phyloP scores from a whole-genome alignment of 305 asterid species.

The Fraxinus dipetala region DNA sequence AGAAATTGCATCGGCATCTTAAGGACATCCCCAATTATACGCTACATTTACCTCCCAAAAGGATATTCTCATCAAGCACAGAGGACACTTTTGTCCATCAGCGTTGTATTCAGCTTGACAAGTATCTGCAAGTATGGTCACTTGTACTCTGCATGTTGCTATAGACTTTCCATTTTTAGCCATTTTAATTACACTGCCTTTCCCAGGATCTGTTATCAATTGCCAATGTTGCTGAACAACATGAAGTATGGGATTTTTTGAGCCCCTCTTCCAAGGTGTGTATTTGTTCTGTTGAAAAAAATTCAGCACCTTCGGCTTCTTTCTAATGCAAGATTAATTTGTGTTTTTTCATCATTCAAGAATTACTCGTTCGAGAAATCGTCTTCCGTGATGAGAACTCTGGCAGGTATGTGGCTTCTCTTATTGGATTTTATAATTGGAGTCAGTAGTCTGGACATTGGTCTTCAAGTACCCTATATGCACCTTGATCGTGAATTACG shows the following conservation, averaged over 20 bases:
- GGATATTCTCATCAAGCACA: conserved; percentile 97
- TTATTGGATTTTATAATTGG: conserved; percentile 8
- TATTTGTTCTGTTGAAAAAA: conserved; percentile 19
- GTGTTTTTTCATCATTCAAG: conserved; percentile 46
- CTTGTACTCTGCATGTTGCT: conserved; percentile 18
- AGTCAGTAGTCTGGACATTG: background rate
- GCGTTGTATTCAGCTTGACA: conserved; percentile 94
- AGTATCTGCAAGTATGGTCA: conserved; percentile 72
- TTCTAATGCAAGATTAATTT: conserved; percentile 21
- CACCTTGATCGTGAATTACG: background rate
- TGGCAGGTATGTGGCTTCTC: conserved; percentile 67
- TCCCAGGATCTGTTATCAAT: conserved; percentile 87
- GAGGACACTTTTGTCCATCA: conserved; percentile 96
- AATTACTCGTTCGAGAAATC: conserved; percentile 95
- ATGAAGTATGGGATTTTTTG: conserved; percentile 98
- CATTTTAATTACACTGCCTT: conserved; percentile 30
- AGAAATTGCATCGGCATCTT: conserved; percentile 89
- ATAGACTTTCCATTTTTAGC: conserved; percentile 16
- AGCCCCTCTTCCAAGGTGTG: conserved; percentile 85
- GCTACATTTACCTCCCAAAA: conserved; percentile 91
- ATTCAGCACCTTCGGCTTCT: background rate
- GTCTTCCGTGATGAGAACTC: conserved; percentile 81
- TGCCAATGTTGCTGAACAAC: conserved; percentile 98
- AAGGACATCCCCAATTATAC: conserved; percentile 93
- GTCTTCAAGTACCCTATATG: background rate